Evolutionary conservation across 2,329 filamentous ascomycete species (phyloP).

Genomic region (Colletotrichum sp.): DNA sequence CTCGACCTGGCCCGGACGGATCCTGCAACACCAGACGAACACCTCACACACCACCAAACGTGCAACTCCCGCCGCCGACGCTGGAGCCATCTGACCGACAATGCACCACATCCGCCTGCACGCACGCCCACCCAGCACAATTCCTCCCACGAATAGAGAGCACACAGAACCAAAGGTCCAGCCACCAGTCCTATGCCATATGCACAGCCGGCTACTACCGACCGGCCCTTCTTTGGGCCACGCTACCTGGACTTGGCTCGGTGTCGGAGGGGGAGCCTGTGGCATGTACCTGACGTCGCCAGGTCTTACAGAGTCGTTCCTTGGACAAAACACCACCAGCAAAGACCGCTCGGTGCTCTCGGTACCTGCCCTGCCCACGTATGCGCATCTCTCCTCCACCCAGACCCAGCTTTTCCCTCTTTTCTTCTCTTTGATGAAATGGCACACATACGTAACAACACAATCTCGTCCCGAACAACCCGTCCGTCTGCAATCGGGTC

Average conservation of each 20-base stretch:
- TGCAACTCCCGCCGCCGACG: background rate
- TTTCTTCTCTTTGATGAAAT: constrained; percentile 3
- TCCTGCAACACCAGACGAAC: background rate
- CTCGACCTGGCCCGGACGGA: background rate
- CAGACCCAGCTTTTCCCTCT: background rate
- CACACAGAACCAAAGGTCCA: too few relatives aligned
- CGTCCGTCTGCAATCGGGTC: background rate
- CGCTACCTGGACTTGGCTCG: constrained; percentile 3
- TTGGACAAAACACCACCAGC: background rate
- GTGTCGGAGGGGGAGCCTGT: background rate
- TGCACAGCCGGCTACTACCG: constrained; percentile 8
- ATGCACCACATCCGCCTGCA: background rate
- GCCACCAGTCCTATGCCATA: background rate
- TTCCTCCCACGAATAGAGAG: background rate
- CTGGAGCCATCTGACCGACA: constrained; percentile 4
- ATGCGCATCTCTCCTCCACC: background rate
- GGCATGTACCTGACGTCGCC: constrained; percentile 10
- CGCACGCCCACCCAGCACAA: background rate
- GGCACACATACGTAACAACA: background rate
- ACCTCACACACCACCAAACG: background rate
- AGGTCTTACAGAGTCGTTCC: background rate
- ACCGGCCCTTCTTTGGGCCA: constrained; percentile 1
- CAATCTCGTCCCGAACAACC: background rate
- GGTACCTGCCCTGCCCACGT: background rate
- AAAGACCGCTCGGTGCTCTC: background rate